These are phyloP conservation scores for Oenanthe sinensis DNA, from an alignment of 129 eudicot genomes.

Conservation along the genomic window DNA sequence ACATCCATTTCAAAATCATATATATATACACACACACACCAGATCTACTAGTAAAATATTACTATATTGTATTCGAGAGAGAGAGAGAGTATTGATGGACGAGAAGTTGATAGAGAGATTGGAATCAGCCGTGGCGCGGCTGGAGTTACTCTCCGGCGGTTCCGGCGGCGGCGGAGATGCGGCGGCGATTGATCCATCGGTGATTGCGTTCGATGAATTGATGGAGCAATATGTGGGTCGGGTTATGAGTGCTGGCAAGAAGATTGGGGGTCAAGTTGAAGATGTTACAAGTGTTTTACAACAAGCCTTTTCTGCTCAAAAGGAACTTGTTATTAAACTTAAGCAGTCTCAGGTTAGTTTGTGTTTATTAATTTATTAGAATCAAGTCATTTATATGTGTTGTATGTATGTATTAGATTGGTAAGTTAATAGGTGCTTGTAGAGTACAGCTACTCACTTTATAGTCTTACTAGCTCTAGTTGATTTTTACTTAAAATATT, in stretches of 20 bases:
- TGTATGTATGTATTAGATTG: not conserved
- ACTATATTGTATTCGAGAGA: not conserved
- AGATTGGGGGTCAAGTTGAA: constrained; percentile 79
- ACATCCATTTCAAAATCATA: not conserved
- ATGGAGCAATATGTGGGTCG: constrained; percentile 34
- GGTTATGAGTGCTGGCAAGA: constrained; percentile 54
- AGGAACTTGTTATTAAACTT: constrained; percentile 64
- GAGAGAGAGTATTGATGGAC: constrained; percentile 41
- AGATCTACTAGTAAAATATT: constrained; percentile 25
- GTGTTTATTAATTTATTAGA: not conserved
- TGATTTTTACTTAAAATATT: too few relatives aligned
- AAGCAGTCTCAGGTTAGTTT: constrained; percentile 66
- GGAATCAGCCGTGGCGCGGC: constrained; percentile 68
- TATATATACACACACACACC: not conserved
- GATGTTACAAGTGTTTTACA: constrained; percentile 50
- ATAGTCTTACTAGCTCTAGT: too few relatives aligned
- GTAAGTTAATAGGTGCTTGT: too few relatives aligned
- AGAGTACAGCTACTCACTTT: too few relatives aligned
- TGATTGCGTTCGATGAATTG: constrained; percentile 68
- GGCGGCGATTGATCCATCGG: constrained; percentile 70
- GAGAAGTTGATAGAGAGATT: constrained; percentile 61
- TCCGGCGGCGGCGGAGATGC: constrained; percentile 33
- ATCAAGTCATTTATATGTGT: not conserved
- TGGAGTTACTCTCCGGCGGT: constrained; percentile 58
- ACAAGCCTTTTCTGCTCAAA: constrained; percentile 56